These are phyloP conservation scores for Colletotrichum aenigma DNA, from an alignment of 2,329 filamentous ascomycete genomes.

Conservation along the genomic window DNA sequence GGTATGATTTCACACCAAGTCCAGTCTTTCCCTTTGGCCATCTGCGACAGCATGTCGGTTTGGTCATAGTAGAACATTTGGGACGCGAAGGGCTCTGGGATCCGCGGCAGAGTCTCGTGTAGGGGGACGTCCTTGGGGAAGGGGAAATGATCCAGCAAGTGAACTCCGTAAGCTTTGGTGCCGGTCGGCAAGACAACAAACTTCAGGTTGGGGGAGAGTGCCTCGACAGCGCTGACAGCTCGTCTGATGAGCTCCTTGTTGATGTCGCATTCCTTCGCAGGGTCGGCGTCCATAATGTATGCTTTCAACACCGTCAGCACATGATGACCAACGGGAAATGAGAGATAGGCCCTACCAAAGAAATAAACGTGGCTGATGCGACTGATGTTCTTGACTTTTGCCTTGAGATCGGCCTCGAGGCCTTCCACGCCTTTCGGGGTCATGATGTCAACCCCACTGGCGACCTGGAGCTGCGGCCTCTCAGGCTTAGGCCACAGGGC, in stretches of 20 bases:
- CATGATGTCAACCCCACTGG: constrained; percentile 39
- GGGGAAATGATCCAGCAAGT: constrained; percentile 30
- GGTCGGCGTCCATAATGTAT: constrained; percentile 39
- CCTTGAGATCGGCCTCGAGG: constrained; percentile 35
- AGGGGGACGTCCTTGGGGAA: constrained; percentile 37
- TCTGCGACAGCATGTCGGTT: constrained; percentile 39
- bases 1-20: constrained; percentile 48
- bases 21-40: constrained; percentile 42
- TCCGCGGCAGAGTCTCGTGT: constrained; percentile 40
- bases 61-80: constrained; percentile 53
- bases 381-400: constrained; percentile 36
- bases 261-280: constrained; percentile 32
- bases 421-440: constrained; percentile 28
- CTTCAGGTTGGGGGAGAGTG: constrained; percentile 37
- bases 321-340: neutral
- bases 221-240: constrained; percentile 40
- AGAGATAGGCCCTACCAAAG: constrained; percentile 31
- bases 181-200: constrained; percentile 46
- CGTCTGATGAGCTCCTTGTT: constrained; percentile 42
- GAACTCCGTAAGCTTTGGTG: constrained; percentile 41
- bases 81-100: constrained; percentile 43
- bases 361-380: constrained; percentile 48
- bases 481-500: constrained; percentile 29
- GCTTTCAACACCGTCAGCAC: constrained; percentile 21
- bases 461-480: constrained; percentile 33